Conservation (phyloP, 352 stramenopile genomes). For the Pythium oligandrum region DNA sequence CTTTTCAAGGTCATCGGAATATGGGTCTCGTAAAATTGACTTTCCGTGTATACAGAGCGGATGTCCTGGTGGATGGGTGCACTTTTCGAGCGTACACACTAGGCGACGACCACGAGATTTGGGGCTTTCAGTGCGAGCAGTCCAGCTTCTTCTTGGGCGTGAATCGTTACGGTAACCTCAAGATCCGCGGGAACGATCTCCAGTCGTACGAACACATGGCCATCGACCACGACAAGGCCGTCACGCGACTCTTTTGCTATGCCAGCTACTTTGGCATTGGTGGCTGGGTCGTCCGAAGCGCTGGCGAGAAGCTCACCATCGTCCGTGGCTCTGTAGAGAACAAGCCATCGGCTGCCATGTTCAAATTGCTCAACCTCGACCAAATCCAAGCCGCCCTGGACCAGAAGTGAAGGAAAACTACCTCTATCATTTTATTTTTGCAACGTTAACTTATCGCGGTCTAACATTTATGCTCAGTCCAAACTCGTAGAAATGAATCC, state of each 20-base stretch:
- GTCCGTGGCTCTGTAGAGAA: conserved; percentile 63
- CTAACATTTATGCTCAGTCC: no score
- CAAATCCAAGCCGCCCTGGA: conserved; percentile 19
- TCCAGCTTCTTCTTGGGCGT: conserved; percentile 64
- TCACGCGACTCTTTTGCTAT: conserved; percentile 55
- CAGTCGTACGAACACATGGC: conserved; percentile 79
- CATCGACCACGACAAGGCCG: conserved; percentile 37
- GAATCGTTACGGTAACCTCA: conserved; percentile 64
- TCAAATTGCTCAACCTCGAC: conserved; percentile 57
- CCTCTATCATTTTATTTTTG: background rate
- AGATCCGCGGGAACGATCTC: conserved; percentile 50
- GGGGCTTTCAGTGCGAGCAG: conserved; percentile 73
- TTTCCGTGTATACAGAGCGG: conserved; percentile 31
- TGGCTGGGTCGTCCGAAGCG: conserved; percentile 42
- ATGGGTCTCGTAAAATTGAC: background rate
- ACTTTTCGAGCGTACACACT: conserved; percentile 72
- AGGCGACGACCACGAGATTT: conserved; percentile 70
- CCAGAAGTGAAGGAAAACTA: conserved; percentile 5
- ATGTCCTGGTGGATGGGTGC: conserved; percentile 55
- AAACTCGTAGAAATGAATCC: no score
- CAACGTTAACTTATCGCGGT: background rate
- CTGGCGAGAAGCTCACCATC: conserved; percentile 33
- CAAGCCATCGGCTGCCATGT: conserved; percentile 47
- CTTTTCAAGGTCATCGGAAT: no score
- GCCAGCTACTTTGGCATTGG: conserved; percentile 71